These are phyloP conservation scores for Teratosphaeria pseudoeucalypti DNA, from an alignment of 2,329 filamentous ascomycete genomes.

Conservation along the genomic window DNA sequence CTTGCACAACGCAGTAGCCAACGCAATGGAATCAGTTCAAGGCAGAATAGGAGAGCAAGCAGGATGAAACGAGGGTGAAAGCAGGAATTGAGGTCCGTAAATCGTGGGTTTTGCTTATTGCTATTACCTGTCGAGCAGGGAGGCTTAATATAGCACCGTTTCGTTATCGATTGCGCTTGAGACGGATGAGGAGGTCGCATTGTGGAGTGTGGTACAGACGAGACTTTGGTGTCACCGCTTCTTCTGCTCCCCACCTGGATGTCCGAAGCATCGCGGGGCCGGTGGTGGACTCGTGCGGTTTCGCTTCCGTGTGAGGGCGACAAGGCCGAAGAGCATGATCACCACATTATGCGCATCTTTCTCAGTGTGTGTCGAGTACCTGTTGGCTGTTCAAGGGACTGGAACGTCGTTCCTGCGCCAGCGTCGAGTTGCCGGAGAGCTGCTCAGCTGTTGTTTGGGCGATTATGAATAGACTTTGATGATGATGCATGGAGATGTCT, in stretches of 20 bases:
- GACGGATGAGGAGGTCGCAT: background rate
- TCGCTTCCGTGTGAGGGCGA: background rate
- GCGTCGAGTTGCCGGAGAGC: background rate
- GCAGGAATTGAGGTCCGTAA: no score
- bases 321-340: background rate
- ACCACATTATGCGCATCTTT: background rate
- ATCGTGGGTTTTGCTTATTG: no score
- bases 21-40: no score
- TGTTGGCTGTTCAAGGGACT: background rate
- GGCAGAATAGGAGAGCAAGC: background rate
- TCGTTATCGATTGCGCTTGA: background rate
- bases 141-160: background rate
- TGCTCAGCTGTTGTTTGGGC: background rate
- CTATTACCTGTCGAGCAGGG: background rate
- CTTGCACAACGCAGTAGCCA: no score
- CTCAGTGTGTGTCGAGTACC: background rate
- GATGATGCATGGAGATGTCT: background rate
- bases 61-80: background rate
- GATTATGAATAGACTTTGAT: background rate
- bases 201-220: no score
- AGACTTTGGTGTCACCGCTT: slow-evolving; percentile 2
- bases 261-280: background rate
- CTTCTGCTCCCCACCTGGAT: slow-evolving; percentile 7
- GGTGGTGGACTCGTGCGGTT: background rate
- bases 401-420: background rate